These are phyloP conservation scores for Vaccinium myrtillus DNA, from an alignment of 148 eudicot species.

Conservation along the genomic window DNA sequence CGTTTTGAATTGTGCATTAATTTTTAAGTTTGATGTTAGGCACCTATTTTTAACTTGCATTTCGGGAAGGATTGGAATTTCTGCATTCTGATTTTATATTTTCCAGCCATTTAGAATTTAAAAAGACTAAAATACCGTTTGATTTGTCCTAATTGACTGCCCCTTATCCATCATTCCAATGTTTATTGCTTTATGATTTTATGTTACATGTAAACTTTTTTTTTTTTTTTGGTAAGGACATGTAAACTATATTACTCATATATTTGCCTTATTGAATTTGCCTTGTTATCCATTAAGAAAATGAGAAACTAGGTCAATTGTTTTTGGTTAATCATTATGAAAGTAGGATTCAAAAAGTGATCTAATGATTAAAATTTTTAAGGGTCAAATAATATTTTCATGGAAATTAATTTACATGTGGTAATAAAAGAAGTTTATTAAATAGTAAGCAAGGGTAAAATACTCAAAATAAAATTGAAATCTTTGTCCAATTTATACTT, in stretches of 20 bases:
- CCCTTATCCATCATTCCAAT: background rate
- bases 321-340: no score
- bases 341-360: no score
- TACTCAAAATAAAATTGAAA: no score
- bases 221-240: no score
- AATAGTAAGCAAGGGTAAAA: no score
- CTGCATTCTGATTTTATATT: background rate
- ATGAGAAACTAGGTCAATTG: background rate
- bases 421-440: no score
- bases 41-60: background rate
- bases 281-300: background rate
- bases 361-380: no score
- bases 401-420: no score
- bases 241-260: background rate
- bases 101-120: background rate
- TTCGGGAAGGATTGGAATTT: background rate
- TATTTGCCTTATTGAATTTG: background rate
- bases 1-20: no score
- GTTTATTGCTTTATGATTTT: background rate
- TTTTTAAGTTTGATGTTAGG: no score
- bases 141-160: background rate
- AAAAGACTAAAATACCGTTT: background rate
- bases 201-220: background rate
- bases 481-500: no score
- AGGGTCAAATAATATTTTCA: no score